These are phyloP conservation scores for Venturia aucupariae DNA, from an alignment of 2,329 filamentous ascomycete genomes.

Conservation along the genomic window DNA sequence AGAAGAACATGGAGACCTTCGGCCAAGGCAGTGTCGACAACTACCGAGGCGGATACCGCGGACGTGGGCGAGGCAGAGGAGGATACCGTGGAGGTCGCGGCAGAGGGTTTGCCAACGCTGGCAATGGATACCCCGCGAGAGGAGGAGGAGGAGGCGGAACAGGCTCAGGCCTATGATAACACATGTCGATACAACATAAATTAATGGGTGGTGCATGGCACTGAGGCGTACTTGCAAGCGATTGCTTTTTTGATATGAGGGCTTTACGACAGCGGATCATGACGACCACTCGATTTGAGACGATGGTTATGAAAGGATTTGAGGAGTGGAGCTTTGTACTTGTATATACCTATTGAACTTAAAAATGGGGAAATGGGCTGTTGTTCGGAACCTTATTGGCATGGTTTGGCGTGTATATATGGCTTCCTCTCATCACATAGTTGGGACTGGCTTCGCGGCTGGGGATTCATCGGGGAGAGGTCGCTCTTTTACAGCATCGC, in stretches of 20 bases:
- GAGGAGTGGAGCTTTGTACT: neutral
- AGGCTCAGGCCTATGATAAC: neutral
- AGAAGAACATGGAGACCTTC: conserved; percentile 95
- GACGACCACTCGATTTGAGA: neutral
- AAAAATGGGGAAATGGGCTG: neutral
- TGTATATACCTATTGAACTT: neutral
- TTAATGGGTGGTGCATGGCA: conserved; percentile 3
- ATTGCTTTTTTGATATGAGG: conserved; percentile 2
- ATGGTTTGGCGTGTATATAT: neutral
- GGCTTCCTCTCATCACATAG: neutral
- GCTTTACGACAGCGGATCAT: neutral
- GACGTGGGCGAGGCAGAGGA: conserved; percentile 51
- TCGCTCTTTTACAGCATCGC: neutral
- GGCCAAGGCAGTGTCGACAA: conserved; percentile 92
- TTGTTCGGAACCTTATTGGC: neutral
- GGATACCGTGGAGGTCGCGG: conserved; percentile 30
- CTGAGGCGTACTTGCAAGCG: conserved; percentile 1
- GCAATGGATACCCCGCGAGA: conserved; percentile 18
- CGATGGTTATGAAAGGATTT: conserved; percentile 2
- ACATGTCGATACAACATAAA: neutral
- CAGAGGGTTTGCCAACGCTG: conserved; percentile 2
- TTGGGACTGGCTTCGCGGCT: neutral
- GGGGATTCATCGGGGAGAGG: neutral
- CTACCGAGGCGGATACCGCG: conserved; percentile 66
- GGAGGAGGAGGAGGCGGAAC: neutral